phyloP scores from a whole-genome alignment of 371 early-diverging fungal genomes.

The Vittaforma corneae region DNA sequence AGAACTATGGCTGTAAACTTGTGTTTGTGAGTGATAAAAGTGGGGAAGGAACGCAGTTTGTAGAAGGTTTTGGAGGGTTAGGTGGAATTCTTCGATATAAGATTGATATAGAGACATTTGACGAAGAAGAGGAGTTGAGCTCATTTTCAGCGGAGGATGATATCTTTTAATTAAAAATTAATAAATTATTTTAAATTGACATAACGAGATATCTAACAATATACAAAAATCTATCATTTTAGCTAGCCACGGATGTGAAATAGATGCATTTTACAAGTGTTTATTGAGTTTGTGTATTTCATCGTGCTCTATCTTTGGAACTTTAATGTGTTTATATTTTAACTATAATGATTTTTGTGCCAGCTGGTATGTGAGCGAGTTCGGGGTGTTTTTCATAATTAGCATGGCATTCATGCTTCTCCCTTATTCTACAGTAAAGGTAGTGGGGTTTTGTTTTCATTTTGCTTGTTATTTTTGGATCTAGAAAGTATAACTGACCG shows the following conservation, averaged over 20 bases:
- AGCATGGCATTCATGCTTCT: no score
- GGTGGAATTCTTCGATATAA: slow-evolving; percentile 94
- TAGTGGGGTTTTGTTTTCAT: slow-evolving; percentile 3
- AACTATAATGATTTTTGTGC: neutral
- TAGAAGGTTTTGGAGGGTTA: slow-evolving; percentile 96
- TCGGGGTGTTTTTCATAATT: neutral
- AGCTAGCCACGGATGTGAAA: no score
- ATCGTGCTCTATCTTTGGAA: no score
- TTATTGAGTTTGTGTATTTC: no score
- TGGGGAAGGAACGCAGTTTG: slow-evolving; percentile 94
- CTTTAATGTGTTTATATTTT: neutral
- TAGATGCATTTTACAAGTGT: no score
- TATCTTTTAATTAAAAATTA: slow-evolving; percentile 29
- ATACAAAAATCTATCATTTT: no score
- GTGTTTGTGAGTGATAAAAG: slow-evolving; percentile 92
- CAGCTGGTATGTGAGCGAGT: neutral
- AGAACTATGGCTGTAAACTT: slow-evolving; percentile 79
- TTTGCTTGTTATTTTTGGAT: neutral
- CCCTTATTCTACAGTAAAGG: slow-evolving; percentile 6
- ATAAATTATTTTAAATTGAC: no score
- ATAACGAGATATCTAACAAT: no score
- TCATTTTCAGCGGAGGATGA: slow-evolving; percentile 28
- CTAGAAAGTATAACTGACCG: slow-evolving; percentile 12
- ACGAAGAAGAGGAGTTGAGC: slow-evolving; percentile 36
- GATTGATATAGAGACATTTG: slow-evolving; percentile 61